Base-by-base conservation (phyloP, 192 early-diverging fungal genomes). In the Coemansia sp. region DNA sequence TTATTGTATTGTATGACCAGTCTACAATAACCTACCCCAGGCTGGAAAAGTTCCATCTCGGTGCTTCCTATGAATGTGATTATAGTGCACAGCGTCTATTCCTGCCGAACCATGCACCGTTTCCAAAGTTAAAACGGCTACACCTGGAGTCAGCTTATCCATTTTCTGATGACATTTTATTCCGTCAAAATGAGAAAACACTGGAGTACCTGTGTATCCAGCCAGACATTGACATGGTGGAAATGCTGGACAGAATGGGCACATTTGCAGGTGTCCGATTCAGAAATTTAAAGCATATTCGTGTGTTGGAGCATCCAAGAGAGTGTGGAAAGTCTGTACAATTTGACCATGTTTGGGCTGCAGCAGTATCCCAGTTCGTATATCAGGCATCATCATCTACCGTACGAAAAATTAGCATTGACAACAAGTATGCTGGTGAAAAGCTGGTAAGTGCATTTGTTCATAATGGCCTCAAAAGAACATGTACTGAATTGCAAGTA, bases 151-250 rank as follows among this genome's bases (percentile, higher is more conserved):
- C 59, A 0, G 16, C 46, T 3, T 71, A 64, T 23, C 68, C 68
- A 2, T 71, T 71, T 25, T 18, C 3, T 20, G 68, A 71, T 30
- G 68, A 71, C 23, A 35, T 60, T 30, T 31, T 71, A 48, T 71
- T 71, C 34, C 58, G 68, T 2, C 52, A 61, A 9, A 59, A 46
- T 18, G 40, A 33, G 4, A 25, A 21, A 1, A 69, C 67, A 21
- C 58, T 71, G 13, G 57, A 63, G n/a, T 53, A 42, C 10, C 48
- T 71, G 16, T 49, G 42, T 9, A 29, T 71, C 7, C 43, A 48
- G 0, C 58, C 62, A 3, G 62, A 64, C 21, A 10, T 53, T 3
- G 10, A 29, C 1, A 43, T 60, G 12, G 26, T 71, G 2, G 28
- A 69, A 21, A 49, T 69, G 51, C 29, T 62, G n/a, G 60, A 62